Base-by-base conservation (phyloP, 345 rosid genomes). In the Murraya koenigii region DNA sequence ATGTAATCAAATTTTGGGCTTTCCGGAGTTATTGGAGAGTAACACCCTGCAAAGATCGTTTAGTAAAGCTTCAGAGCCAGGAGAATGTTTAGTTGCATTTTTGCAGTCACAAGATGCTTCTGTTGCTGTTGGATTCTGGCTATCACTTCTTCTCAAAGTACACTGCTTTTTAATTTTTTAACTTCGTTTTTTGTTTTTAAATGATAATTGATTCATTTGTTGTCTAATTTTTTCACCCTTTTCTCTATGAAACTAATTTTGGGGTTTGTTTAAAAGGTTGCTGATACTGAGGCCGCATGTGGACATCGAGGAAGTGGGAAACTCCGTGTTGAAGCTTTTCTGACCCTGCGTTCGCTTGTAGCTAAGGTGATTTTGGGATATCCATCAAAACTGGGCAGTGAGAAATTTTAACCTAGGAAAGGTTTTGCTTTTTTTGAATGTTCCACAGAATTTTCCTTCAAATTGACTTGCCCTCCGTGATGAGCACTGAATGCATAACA, bases 51-150 rank as follows among this genome's bases (percentile, higher is more conserved):
- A 77, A 60, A 71, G 77, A 74, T 74, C 70, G 28, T 72, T 69
- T 47, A 30, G 70, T 70, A 82, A 77, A 72, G 41, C 84, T 63
- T 75, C 71, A 33, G 78, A 78, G 77, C 68, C 75, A 19, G 80
- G 85, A 80, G 97, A 90, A 76, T 94, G 99, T 64, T 90, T 92
- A 71, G 84, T 92, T 76, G 86, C 91, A 25, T 94, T 91, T 91
- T 88, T 96, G 77, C 97, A 87, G 84, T 91, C 97, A 33, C 91
- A 87, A 80, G 61, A 84, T 77, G 97, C 98, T 80, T 84, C 87
- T 8, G 86, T 90, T 76, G 97, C 95, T 80, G 89, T 95, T 73
- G 99, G 99, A 71, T 97, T 93, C 84, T 93, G 96, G 98, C 89
- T 95, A 22, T 95, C 99, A 17, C 92, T 92, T 83, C 94, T 95